Evolutionary conservation across 129 eudicot species (phyloP), one percentile per base, ranked within the genome.

Genomic region (Pittosporum tobira): DNA sequence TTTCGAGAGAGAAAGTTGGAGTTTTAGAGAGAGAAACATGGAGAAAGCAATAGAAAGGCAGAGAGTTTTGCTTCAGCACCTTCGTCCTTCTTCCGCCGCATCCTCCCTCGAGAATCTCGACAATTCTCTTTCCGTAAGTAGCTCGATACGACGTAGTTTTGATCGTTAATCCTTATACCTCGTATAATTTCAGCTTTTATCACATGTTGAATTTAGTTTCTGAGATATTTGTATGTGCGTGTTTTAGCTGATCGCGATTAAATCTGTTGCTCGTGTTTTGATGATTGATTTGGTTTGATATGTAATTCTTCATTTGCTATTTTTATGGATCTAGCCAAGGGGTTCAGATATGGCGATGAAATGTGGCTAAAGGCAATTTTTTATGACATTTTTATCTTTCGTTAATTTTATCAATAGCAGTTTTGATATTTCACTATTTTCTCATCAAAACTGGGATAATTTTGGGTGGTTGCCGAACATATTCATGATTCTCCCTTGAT

Each of bases 11-110:
- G 15, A 27, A 15, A 29, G 21, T 20, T 1, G 12, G n/a, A 26
- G 3, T 26, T 52, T 10, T 27, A 25, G 18, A 48, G 40, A 44
- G 38, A 55, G 47, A 50, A 34, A 70, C 37, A 80, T 90, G 98
- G 98, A 90, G 71, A 85, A 65, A 78, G 98, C 98, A 29, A 65
- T 78, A 24, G 88, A 90, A 67, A 78, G 98, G 49, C 98, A 90
- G 65, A 66, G 88, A 61, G 78, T 90, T 62, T 74, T 90, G 34
- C 77, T 90, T 0, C 71, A 90, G 48, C 98, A 90, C 59, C 86
- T 90, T 48, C 84, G 79, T 48, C 95, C 97, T 5, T 80, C 86
- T 14, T 71, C 80, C 14, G 69, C 95, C 2, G 61, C 80, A 13
- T 84, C 96, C 40, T 76, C 96, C 27, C 73, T 82, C 15, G 91